Conservation (phyloP, 805 yeast species). For the Suhomyces kilbournensis region DNA sequence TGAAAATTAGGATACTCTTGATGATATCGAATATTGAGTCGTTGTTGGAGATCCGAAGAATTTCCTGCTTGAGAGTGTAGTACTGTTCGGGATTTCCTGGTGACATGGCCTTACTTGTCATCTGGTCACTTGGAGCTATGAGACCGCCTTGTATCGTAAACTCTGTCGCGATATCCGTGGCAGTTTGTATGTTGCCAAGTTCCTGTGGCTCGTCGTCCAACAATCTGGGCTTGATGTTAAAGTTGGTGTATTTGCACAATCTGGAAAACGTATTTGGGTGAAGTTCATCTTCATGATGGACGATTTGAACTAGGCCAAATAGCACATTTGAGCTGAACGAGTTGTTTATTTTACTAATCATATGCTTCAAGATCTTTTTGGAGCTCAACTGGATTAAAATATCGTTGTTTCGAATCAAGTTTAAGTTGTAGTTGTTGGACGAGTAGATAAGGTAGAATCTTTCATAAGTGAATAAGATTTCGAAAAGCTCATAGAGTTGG, state of each 20-base stretch:
- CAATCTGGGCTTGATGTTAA: conserved; percentile 6
- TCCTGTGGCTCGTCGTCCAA: not conserved
- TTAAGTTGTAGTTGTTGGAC: conserved; percentile 14
- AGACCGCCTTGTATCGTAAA: not conserved
- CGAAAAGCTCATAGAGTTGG: conserved; percentile 32
- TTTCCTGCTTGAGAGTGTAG: conserved; percentile 4
- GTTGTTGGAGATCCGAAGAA: conserved; percentile 1
- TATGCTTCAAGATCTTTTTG: conserved; percentile 3
- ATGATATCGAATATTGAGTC: conserved; percentile 13
- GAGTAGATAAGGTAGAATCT: conserved; percentile 16
- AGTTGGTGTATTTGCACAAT: conserved; percentile 9
- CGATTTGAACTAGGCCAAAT: conserved; percentile 7
- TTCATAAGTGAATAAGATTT: conserved; percentile 27
- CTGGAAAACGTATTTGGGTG: conserved; percentile 1
- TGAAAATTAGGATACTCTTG: conserved; percentile 18
- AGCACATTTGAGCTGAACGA: conserved; percentile 10
- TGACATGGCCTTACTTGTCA: not conserved
- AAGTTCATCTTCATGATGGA: conserved; percentile 6
- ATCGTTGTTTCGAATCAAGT: conserved; percentile 12
- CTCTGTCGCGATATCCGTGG: not conserved
- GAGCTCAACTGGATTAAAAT: conserved; percentile 10
- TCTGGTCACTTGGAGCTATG: not conserved
- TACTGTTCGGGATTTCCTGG: not conserved
- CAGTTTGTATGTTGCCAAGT: not conserved
- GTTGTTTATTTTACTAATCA: conserved; percentile 6